A percentile compares a stretch with the other conserved stretches of the same genome.
These are phyloP conservation scores for Aspergillus olivimuriae DNA, from an alignment of 495 filamentous ascomycete species.

Conservation along the genomic window DNA sequence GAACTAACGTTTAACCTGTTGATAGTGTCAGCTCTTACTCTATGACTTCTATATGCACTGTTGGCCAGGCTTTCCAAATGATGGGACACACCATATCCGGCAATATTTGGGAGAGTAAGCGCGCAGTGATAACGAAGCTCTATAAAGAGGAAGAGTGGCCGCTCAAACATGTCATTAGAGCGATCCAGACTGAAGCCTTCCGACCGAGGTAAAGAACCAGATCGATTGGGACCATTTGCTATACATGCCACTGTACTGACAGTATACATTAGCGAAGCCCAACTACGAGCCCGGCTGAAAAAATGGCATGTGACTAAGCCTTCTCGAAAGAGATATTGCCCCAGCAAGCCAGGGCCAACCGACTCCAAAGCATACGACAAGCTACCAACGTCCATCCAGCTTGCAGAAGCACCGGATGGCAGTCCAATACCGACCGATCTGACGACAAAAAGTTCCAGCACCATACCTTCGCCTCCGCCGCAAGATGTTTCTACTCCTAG, in stretches of 20 bases:
- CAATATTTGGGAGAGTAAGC: constrained; percentile 13
- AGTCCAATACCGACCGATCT: no score
- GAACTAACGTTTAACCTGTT: no score
- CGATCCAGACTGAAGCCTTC: constrained; percentile 6
- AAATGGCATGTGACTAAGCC: constrained; percentile 16
- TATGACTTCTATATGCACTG: no score
- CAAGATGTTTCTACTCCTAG: no score
- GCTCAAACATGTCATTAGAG: constrained; percentile 14
- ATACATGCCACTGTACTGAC: no score
- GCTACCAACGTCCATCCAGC: no score
- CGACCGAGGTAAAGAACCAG: constrained; percentile 5
- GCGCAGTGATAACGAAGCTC: constrained; percentile 7
- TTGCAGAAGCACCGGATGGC: no score
- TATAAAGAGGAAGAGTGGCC: constrained; percentile 16
- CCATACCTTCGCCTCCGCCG: no score
- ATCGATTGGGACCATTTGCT: neutral
- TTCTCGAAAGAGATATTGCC: constrained; percentile 1
- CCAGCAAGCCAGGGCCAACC: neutral
- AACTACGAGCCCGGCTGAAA: constrained; percentile 10
- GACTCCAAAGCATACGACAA: no score
- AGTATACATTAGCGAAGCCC: constrained; percentile 11
- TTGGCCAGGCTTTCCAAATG: no score
- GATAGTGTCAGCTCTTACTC: no score
- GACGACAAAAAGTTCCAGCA: no score
- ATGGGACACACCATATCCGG: constrained; percentile 9